Evolutionary conservation across 441 rosid genomes (phyloP).

Genomic region (Mallotus japonicus): DNA sequence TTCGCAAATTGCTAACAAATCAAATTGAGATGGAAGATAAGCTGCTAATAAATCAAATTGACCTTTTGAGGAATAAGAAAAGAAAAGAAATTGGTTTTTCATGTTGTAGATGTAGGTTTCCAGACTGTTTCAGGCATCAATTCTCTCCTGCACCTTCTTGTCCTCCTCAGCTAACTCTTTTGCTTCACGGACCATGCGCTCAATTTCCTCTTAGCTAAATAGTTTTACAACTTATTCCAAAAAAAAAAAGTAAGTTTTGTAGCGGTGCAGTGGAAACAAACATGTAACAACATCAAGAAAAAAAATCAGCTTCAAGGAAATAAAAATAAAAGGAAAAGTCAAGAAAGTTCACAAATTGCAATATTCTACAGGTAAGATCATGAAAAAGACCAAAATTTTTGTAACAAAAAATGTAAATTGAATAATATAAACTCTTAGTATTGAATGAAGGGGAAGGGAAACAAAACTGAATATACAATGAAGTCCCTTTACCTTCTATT

Average conservation of each 20-base stretch:
- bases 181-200: slow-evolving; percentile 87
- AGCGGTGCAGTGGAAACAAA: no score
- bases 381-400: not conserved
- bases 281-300: not conserved
- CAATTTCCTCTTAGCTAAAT: slow-evolving; percentile 92
- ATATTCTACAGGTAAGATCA: not conserved
- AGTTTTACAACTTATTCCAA: no score
- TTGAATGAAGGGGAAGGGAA: no score
- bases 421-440: not conserved
- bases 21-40: no score
- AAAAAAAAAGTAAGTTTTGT: no score
- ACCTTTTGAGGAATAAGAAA: no score
- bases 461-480: no score
- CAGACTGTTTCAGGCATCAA: slow-evolving; percentile 80
- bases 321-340: not conserved
- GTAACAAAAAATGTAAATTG: not conserved
- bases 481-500: no score
- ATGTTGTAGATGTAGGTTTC: slow-evolving; percentile 92
- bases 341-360: not conserved
- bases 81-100: slow-evolving; percentile 82
- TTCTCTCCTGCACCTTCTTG: slow-evolving; percentile 89
- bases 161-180: slow-evolving; percentile 97
- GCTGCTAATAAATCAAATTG: no score
- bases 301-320: not conserved
- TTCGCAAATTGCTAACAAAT: no score